phyloP scores from a whole-genome alignment of 495 filamentous ascomycete genomes.

The Zalerion maritima region DNA sequence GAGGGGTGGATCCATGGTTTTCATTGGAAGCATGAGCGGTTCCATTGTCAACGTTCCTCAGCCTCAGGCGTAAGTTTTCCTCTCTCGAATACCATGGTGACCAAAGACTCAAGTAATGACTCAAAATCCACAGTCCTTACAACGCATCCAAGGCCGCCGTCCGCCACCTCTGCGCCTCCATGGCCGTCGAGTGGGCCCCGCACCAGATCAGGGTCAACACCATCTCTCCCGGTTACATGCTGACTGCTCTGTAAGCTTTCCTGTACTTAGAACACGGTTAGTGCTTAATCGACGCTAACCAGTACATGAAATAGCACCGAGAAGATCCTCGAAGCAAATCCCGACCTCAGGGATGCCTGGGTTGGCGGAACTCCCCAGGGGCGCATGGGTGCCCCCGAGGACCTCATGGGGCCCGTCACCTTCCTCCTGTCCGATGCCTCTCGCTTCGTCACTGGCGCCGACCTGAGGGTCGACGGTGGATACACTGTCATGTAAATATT shows the following conservation, averaged over 20 bases:
- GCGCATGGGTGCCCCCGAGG: conserved; percentile 82
- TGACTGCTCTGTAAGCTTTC: conserved; percentile 81
- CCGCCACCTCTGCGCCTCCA: conserved; percentile 59
- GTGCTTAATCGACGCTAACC: no score
- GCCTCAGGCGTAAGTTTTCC: conserved; percentile 50
- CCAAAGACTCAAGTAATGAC: conserved; percentile 3
- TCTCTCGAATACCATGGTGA: not conserved
- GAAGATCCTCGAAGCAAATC: conserved; percentile 88
- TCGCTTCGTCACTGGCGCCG: conserved; percentile 76
- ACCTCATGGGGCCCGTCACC: conserved; percentile 85
- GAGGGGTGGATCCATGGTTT: conserved; percentile 69
- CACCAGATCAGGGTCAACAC: conserved; percentile 79
- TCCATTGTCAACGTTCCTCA: conserved; percentile 88
- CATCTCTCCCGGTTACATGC: conserved; percentile 86
- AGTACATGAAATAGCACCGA: conserved; percentile 49
- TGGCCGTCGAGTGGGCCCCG: conserved; percentile 83
- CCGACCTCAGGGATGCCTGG: conserved; percentile 75
- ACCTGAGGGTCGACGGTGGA: conserved; percentile 80
- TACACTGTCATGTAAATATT: conserved; percentile 73
- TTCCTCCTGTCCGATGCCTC: conserved; percentile 81
- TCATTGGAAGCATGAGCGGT: conserved; percentile 92
- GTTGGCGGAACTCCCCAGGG: conserved; percentile 80
- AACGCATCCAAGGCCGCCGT: conserved; percentile 85
- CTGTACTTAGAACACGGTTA: no score
- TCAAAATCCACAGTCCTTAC: conserved; percentile 42